Evolutionary conservation across 164 flowering plant genomes (phyloP).

Genomic region (Santalum album): DNA sequence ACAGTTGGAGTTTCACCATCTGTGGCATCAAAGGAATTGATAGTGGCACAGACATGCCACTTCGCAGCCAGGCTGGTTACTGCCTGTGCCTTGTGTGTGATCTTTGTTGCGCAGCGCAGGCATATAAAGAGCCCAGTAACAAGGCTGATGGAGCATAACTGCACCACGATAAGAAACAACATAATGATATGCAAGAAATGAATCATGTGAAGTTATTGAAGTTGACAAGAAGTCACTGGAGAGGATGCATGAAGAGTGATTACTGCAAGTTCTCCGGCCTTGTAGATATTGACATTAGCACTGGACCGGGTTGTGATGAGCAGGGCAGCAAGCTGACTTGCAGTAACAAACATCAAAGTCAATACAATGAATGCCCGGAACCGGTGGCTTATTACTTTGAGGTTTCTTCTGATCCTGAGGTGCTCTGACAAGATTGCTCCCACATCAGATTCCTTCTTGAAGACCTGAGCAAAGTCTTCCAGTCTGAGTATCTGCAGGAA

Average conservation of each 20-base stretch:
- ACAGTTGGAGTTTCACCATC: constrained; percentile 31
- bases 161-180: neutral
- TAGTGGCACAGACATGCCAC: constrained; percentile 4
- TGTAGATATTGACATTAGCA: neutral
- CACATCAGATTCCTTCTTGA: constrained; percentile 1
- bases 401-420: constrained; percentile 4
- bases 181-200: neutral
- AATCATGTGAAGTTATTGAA: too few species aligned
- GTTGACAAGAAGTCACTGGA: neutral
- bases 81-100: constrained; percentile 1
- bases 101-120: neutral
- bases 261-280: constrained; percentile 3
- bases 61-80: constrained; percentile 1
- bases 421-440: neutral
- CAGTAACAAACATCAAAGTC: neutral
- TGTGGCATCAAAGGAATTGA: constrained; percentile 24
- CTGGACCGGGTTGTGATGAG: constrained; percentile 1
- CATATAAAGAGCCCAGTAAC: constrained; percentile 1
- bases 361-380: neutral
- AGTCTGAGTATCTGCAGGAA: constrained; percentile 2
- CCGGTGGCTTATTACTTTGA: constrained; percentile 2
- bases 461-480: constrained; percentile 5
- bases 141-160: constrained; percentile 3
- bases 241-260: neutral
- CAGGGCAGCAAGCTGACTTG: constrained; percentile 3